A percentile compares a stretch with the other conserved stretches of the same genome.
These are phyloP conservation scores for Ceraceosorus guamensis DNA, from an alignment of 1,284 basidiomycete species.

Conservation along the genomic window DNA sequence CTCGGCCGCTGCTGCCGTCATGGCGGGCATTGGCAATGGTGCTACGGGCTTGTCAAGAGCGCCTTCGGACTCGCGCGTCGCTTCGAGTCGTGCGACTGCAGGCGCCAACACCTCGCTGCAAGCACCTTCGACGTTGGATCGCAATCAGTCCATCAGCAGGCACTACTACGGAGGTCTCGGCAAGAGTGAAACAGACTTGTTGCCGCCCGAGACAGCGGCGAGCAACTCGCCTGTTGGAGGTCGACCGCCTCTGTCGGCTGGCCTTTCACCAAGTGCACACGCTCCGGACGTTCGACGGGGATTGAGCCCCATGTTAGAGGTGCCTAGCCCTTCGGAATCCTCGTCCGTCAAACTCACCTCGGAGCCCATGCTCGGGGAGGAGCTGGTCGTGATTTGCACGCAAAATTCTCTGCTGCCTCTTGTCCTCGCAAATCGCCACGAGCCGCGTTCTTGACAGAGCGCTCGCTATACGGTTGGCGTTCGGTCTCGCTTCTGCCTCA, in stretches of 20 bases:
- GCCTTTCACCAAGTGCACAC: background rate
- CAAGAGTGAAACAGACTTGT: conserved; percentile 15
- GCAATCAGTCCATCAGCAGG: conserved; percentile 19
- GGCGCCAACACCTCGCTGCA: no score
- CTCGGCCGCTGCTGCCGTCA: background rate
- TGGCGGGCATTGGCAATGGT: background rate
- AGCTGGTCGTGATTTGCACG: conserved; percentile 15
- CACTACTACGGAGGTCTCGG: conserved; percentile 28
- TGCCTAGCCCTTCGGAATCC: no score
- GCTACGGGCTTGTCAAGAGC: background rate
- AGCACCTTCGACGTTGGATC: conserved; percentile 12
- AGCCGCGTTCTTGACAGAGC: no score
- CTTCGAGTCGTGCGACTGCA: background rate
- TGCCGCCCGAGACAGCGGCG: conserved; percentile 9
- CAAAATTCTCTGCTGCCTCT: conserved; percentile 20
- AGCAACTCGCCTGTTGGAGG: no score
- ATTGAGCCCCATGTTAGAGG: background rate
- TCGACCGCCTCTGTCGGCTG: no score
- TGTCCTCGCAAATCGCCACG: conserved; percentile 7
- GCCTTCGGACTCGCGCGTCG: background rate
- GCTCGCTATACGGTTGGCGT: no score
- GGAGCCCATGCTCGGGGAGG: conserved; percentile 5
- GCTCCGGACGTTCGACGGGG: background rate
- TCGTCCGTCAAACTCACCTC: no score
- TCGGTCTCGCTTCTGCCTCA: no score